phyloP scores from a whole-genome alignment of 2,329 filamentous ascomycete species.

The Aspergillus terreus region DNA sequence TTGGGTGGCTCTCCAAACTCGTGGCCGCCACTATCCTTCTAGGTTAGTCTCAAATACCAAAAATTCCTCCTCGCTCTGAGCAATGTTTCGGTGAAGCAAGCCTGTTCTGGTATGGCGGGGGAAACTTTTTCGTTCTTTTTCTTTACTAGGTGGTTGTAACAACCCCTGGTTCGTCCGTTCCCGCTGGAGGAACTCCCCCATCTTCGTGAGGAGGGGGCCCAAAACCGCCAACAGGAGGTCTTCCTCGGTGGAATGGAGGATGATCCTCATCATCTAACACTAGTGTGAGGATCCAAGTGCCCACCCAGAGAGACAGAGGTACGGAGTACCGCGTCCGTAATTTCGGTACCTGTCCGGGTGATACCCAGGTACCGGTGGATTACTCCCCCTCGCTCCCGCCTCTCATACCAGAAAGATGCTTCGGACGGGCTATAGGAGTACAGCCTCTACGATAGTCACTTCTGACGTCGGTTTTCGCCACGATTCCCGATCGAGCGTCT shows the following conservation, averaged over 20 bases:
- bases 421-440: too few species aligned
- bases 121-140: neutral
- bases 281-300: conserved; percentile 8
- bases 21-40: conserved; percentile 20
- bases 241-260: conserved; percentile 13
- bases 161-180: conserved; percentile 15
- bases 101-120: conserved; percentile 8
- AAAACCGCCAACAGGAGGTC: conserved; percentile 13
- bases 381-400: too few species aligned
- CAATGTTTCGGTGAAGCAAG: conserved; percentile 5
- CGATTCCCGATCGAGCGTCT: too few species aligned
- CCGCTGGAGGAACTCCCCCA: conserved; percentile 9
- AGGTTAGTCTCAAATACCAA: neutral
- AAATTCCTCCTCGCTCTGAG: neutral
- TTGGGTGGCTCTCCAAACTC: conserved; percentile 17
- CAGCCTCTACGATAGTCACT: too few species aligned
- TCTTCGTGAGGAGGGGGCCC: conserved; percentile 11
- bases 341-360: neutral
- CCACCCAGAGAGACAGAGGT: neutral
- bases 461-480: too few species aligned
- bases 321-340: neutral
- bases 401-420: too few species aligned
- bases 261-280: conserved; percentile 21
- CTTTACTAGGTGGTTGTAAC: conserved; percentile 11
- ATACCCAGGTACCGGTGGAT: neutral